phyloP scores from a whole-genome alignment of 2,329 filamentous ascomycete genomes.

The Hyphodiscus sp. region DNA sequence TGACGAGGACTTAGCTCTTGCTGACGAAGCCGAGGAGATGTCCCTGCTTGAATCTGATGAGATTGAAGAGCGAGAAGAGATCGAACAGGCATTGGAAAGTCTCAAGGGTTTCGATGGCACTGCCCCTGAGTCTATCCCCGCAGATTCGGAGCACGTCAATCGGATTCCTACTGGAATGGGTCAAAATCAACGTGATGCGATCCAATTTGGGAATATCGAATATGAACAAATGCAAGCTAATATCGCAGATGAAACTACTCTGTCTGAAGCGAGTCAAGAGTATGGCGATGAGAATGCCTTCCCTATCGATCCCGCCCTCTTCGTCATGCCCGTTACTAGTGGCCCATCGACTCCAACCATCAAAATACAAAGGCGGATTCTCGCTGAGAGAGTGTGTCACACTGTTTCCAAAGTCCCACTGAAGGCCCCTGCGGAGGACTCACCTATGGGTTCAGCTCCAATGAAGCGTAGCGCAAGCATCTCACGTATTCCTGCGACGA shows the following conservation, averaged over 20 bases:
- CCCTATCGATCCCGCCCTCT: conserved; percentile 46
- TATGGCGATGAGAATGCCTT: conserved; percentile 61
- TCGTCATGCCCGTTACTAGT: conserved; percentile 16
- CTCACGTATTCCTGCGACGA: conserved; percentile 36
- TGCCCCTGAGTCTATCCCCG: not conserved
- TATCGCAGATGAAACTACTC: conserved; percentile 36
- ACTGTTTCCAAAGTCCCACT: conserved; percentile 74
- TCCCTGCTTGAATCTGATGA: conserved; percentile 42
- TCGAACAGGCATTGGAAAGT: not conserved
- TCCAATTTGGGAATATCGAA: not conserved
- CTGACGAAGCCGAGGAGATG: conserved; percentile 54
- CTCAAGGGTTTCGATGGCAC: conserved; percentile 5
- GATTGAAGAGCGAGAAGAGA: conserved; percentile 8
- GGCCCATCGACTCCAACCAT: conserved; percentile 7
- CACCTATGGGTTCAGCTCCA: conserved; percentile 33
- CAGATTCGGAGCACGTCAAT: not conserved
- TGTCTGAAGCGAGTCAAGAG: conserved; percentile 58
- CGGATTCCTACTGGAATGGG: not conserved
- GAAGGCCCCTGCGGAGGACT: conserved; percentile 53
- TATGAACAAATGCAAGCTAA: not conserved
- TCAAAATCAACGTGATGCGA: not conserved
- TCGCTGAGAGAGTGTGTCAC: conserved; percentile 45
- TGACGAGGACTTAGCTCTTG: conserved; percentile 51
- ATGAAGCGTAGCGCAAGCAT: conserved; percentile 37
- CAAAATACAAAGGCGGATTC: conserved; percentile 24